Evolutionary conservation across 1,139 yeast species (phyloP), one percentile per base, ranked within the genome.

Genomic region (Blastobotrys ciferrii): DNA sequence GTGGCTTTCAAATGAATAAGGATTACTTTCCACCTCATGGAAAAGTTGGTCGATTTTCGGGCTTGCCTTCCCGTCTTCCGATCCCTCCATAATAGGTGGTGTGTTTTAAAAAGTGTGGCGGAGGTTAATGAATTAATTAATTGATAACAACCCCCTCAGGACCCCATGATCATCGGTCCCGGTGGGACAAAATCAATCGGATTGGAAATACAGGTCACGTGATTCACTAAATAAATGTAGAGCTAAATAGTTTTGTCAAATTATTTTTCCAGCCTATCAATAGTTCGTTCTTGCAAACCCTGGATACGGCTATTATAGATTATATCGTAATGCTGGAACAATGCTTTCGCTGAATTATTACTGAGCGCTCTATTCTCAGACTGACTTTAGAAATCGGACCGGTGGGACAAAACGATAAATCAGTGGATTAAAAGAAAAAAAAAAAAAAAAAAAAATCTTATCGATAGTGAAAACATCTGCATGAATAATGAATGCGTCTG

Each of bases 401-500:
- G 43, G 30, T 41, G 43, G 43, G 43, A 41, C 20, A 31, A 41
- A 41, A 19, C 15, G 39, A 23, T n/a, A n/a, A n/a, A n/a, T n/a
- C n/a, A n/a, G n/a, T n/a, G n/a, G n/a, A n/a, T 32, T 32, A 32
- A 20, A 30, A 20, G 15, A 3, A 14, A 19, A 3, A n/a, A n/a
- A n/a, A n/a, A n/a, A n/a, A n/a, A n/a, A n/a, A n/a, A n/a, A n/a
- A n/a, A n/a, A n/a, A n/a, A 32, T 45, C 36, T 43, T 31, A 42
- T 30, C 36, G 14, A 39, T 38, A 39, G 15, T 35, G 25, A 36
- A 13, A n/a, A n/a, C n/a, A n/a, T n/a, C n/a, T n/a, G n/a, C n/a
- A 11, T 23, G 7, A 6, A n/a, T 11, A 23, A 91, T 91, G 96
- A 80, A 92, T 67, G 81, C 96, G 37, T 77, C 76, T 46, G 76